These are phyloP conservation scores for Noccaea bulbosa DNA, from an alignment of 345 rosid genomes.

Conservation along the genomic window DNA sequence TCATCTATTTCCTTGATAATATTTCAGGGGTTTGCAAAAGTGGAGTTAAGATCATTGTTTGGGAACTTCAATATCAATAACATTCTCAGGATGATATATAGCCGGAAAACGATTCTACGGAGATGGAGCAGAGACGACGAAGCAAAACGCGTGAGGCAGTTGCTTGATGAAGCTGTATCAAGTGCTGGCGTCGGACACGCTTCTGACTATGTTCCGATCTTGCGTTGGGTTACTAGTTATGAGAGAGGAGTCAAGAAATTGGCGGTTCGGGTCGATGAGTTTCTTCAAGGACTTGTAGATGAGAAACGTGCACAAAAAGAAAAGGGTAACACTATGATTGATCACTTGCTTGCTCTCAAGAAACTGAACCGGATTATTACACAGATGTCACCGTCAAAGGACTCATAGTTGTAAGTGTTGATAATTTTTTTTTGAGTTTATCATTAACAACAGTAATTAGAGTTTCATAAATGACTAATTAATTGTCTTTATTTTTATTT, in stretches of 20 bases:
- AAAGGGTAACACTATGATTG: conserved; percentile 51
- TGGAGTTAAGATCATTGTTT: conserved; percentile 31
- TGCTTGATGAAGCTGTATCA: conserved; percentile 4
- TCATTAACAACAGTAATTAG: neutral
- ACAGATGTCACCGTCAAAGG: conserved; percentile 60
- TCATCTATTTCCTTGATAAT: no score
- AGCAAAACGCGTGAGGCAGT: conserved; percentile 6
- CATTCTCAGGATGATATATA: conserved; percentile 53
- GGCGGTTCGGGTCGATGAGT: conserved; percentile 40
- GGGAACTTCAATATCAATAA: conserved; percentile 41
- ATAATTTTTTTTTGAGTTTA: neutral
- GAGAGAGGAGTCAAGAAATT: conserved; percentile 40
- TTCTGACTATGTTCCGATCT: conserved; percentile 43
- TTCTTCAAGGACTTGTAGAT: conserved; percentile 52
- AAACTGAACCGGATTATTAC: conserved; percentile 51
- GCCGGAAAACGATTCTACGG: conserved; percentile 54
- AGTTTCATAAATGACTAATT: neutral
- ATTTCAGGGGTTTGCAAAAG: conserved; percentile 18
- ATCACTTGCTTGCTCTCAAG: conserved; percentile 53
- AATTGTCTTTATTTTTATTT: conserved; percentile 7
- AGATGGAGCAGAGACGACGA: conserved; percentile 18
- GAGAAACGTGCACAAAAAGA: conserved; percentile 41
- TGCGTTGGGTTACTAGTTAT: conserved; percentile 38
- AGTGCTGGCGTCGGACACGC: conserved; percentile 28
- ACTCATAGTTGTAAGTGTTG: conserved; percentile 35